A percentile compares a stretch with the other conserved stretches of the same genome.
Conservation (phyloP, 2,329 filamentous ascomycete genomes). For the Dactylella cylindrospora region DNA sequence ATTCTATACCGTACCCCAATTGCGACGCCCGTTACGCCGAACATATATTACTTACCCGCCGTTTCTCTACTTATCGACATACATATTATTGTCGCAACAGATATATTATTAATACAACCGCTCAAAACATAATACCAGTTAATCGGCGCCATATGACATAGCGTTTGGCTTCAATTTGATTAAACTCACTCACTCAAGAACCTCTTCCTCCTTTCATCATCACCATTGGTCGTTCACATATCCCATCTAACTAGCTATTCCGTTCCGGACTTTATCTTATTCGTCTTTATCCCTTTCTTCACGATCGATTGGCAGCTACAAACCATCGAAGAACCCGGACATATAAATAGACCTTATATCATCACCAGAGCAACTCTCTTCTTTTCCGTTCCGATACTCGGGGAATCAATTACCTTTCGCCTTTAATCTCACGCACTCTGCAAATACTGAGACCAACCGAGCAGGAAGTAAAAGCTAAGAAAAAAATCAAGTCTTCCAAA, state of each 20-base stretch:
- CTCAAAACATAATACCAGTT: conserved; percentile 28
- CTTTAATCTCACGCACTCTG: conserved; percentile 12
- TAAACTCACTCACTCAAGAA: conserved; percentile 24
- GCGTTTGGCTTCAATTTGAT: conserved; percentile 27
- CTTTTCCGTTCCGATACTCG: conserved; percentile 8
- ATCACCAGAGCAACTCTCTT: conserved; percentile 3
- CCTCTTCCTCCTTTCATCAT: neutral
- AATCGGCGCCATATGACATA: conserved; percentile 12
- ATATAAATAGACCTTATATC: neutral
- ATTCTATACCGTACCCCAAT: too few species aligned
- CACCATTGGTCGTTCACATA: neutral
- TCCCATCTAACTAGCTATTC: neutral
- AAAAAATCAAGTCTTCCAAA: conserved; percentile 16
- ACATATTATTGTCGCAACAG: conserved; percentile 13
- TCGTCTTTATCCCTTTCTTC: neutral
- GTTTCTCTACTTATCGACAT: conserved; percentile 15
- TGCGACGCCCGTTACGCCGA: too few species aligned
- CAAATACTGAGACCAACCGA: conserved; percentile 32
- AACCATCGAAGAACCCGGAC: neutral
- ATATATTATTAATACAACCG: conserved; percentile 39
- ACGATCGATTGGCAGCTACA: conserved; percentile 6
- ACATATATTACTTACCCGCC: conserved; percentile 1
- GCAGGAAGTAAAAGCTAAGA: conserved; percentile 3
- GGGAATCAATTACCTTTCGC: conserved; percentile 14
- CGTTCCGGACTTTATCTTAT: neutral